These are phyloP conservation scores for Cyclotella distinguenda DNA, from an alignment of 108 stramenopile species.

Conservation along the genomic window DNA sequence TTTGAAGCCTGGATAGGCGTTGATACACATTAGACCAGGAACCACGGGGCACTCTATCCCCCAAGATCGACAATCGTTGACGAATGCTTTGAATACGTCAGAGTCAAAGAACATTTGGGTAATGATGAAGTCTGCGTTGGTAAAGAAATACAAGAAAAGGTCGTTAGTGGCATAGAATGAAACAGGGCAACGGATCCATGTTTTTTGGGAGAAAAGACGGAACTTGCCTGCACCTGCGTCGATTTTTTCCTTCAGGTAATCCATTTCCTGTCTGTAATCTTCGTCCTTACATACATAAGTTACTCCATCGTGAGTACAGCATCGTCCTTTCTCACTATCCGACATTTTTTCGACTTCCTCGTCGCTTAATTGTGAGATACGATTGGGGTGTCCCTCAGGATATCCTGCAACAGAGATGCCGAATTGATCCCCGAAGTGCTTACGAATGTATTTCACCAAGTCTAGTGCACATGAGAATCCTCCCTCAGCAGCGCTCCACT, in stretches of 20 bases:
- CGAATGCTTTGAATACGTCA: conserved; percentile 89
- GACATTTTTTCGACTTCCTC: conserved; percentile 76
- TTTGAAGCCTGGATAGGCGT: conserved; percentile 93
- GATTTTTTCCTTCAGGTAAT: conserved; percentile 88
- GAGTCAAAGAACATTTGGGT: conserved; percentile 99
- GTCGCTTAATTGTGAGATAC: conserved; percentile 75
- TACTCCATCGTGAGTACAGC: conserved; percentile 77
- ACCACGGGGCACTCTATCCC: conserved; percentile 95
- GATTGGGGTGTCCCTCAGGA: conserved; percentile 98
- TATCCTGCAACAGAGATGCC: conserved; percentile 97
- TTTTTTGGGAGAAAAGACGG: too few species aligned
- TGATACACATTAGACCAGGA: conserved; percentile 99
- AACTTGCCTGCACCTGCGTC: conserved; percentile 92
- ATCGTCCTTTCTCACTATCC: conserved; percentile 76
- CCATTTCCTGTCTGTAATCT: conserved; percentile 97
- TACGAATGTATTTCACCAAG: conserved; percentile 94
- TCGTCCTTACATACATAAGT: conserved; percentile 91
- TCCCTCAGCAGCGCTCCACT: conserved; percentile 95
- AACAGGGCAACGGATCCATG: too few species aligned
- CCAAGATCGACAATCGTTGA: conserved; percentile 85
- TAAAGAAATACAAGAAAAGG: conserved; percentile 2
- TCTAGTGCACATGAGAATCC: conserved; percentile 98
- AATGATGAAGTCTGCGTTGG: conserved; percentile 87
- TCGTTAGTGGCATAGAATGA: neutral
- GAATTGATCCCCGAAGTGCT: conserved; percentile 89